Evolutionary conservation across 208 protist species (phyloP), one percentile per base, ranked within the genome.

Genomic region (Leishmania martiniquensis): DNA sequence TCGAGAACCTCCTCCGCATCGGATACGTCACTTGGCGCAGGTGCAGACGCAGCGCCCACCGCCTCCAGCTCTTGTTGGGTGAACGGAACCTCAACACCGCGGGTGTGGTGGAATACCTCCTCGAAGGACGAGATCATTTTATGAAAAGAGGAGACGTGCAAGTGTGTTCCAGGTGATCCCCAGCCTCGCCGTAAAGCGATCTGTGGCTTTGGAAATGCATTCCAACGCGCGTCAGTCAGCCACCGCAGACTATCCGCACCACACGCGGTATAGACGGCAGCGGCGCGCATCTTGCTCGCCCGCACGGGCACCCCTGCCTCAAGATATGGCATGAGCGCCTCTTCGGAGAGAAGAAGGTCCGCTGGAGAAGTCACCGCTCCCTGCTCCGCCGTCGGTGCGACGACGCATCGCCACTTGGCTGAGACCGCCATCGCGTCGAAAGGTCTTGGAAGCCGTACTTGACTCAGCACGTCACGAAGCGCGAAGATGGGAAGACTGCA

Each of bases 361-460:
- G 82, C 83, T 2, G 60, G 69, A 0, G 66, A 65, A 3, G 80
- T 73, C 10, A 57, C 45, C 25, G 22, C 44, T 2, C 49, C 72
- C 20, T 2, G 42, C 68, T 67, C 59, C 4, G 89, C 80, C n/a
- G 84, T 78, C 29, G 90, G 90, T 1, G 84, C 89, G 55, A 97
- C 80, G 4, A 94, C 86, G 66, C 95, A 98, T 3, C 95, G 88
- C 95, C 92, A 98, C 80, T 95, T 97, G 54, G 59, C 63, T 32
- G 91, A 95, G 7, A 98, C 78, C 9, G 70, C 57, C 0, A 68
- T 75, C 5, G 91, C 72, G 1, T 75, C 67, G 57, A 80, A 89
- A 7, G 72, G 75, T 1, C 78, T 45, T 17, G 93, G 93, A 1
- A 97, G 82, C 1, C 74, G 87, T 3, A 97, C 67, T 22, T 83